Evolutionary conservation across 202 grass and related monocot species (phyloP), one percentile per base, ranked within the genome.

Genomic region (Digitaria exilis): DNA sequence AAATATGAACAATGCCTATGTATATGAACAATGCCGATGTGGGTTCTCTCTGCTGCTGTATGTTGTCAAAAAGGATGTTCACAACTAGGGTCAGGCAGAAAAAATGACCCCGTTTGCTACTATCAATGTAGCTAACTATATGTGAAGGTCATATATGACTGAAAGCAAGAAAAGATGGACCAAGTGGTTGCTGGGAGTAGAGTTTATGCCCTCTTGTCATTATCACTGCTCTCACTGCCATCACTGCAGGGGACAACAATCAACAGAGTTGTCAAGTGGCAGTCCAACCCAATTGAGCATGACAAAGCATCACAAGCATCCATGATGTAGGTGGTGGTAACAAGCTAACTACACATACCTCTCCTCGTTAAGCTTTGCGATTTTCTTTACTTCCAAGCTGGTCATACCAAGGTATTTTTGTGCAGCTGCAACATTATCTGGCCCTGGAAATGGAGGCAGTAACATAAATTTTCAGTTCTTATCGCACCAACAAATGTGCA

Each of bases 281-380:
- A 70, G n/a, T 69, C 26, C 37, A 83, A 68, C 49, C 52, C 5
- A 24, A 37, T 75, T 7, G 50, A 70, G 78, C 45, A 79, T 65
- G 29, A 59, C 14, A 56, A 26, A 37, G 25, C 43, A 73, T 31
- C 37, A 78, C 56, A 69, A 50, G 58, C 45, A 83, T 51, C 29
- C 42, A 65, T 54, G 9, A 46, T 67, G 16, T n/a, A 49, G 44
- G 29, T 48, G 56, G 45, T 56, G 42, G 41, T 32, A 18, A 13
- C 22, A 77, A 82, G 70, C 13, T 24, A 84, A 73, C 10, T 60
- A 61, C 42, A 69, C 66, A 48, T 88, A 98, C 93, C 93, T 96
- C 80, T 92, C 90, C 82, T 96, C 93, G 29, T 81, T 88, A 92
- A 99, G 87, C 80, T 99, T 99, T 58, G 96, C 89, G 26, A 99